A percentile compares a stretch with the other conserved stretches of the same genome.
These are phyloP conservation scores for Xylaria longipes DNA, from an alignment of 495 filamentous ascomycete genomes.

Conservation along the genomic window DNA sequence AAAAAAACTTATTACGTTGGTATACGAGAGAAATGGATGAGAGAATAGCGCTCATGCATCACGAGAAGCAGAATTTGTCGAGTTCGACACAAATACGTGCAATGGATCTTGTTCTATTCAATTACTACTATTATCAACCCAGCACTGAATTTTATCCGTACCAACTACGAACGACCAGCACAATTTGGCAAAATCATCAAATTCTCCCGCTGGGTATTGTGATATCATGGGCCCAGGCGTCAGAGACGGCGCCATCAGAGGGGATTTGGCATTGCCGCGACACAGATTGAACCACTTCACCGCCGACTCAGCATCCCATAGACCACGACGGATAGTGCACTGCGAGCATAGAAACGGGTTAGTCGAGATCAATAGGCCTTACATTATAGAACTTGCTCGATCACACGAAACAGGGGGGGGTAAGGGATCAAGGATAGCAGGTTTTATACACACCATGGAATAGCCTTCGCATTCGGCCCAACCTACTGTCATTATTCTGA, in stretches of 20 bases:
- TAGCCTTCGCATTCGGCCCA: constrained; percentile 49
- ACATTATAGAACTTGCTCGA: too few species aligned
- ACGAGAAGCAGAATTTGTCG: neutral
- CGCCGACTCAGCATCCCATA: constrained; percentile 46
- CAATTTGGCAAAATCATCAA: constrained; percentile 21
- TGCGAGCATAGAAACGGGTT: too few species aligned
- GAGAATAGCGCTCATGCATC: neutral
- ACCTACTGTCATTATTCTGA: constrained; percentile 47
- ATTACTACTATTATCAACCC: constrained; percentile 18
- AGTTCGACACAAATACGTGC: neutral
- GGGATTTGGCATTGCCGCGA: constrained; percentile 5
- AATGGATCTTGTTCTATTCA: constrained; percentile 1
- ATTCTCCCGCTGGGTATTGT: constrained; percentile 15
- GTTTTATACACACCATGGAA: too few species aligned
- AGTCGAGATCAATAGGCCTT: too few species aligned
- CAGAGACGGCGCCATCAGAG: constrained; percentile 16
- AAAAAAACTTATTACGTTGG: neutral
- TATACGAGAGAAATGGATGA: neutral
- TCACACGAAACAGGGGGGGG: too few species aligned
- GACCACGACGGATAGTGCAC: constrained; percentile 46
- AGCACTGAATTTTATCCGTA: constrained; percentile 25
- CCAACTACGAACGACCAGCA: constrained; percentile 23
- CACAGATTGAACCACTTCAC: constrained; percentile 34
- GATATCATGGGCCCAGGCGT: constrained; percentile 20
- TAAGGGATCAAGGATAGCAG: too few species aligned